Conservation (phyloP, 1,284 basidiomycete genomes). For the Fereydounia khargensis region DNA sequence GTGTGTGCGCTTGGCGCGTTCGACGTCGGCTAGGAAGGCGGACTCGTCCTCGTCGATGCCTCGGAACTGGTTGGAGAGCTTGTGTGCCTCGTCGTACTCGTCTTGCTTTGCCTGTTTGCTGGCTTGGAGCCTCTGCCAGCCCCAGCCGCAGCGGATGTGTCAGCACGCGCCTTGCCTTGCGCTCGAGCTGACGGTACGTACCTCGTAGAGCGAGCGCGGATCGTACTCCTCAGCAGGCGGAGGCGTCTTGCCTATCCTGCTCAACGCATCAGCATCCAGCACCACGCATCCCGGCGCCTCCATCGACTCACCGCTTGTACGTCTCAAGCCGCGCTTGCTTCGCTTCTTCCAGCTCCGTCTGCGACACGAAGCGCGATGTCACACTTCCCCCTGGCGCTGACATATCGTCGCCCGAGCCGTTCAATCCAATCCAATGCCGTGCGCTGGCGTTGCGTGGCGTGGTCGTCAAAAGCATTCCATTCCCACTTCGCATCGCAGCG, state of each 20-base stretch:
- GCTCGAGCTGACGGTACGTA: background rate
- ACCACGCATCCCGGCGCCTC: too few relatives aligned
- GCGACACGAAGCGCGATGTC: constrained; percentile 23
- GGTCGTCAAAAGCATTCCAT: too few relatives aligned
- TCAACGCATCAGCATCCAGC: too few relatives aligned
- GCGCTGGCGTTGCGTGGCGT: too few relatives aligned
- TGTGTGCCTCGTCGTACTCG: constrained; percentile 42
- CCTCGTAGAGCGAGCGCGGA: constrained; percentile 28
- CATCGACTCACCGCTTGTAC: background rate
- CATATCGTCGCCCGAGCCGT: too few relatives aligned
- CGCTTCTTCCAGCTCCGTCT: constrained; percentile 12
- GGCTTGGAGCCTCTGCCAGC: constrained; percentile 33
- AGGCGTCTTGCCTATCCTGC: too few relatives aligned
- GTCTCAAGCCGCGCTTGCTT: background rate
- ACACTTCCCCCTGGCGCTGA: too few relatives aligned
- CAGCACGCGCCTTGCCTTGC: too few relatives aligned
- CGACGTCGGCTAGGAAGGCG: constrained; percentile 43
- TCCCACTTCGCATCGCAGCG: too few relatives aligned
- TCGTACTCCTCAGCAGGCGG: constrained; percentile 24
- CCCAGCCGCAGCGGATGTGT: too few relatives aligned
- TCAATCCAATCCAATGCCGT: too few relatives aligned
- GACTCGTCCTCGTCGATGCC: constrained; percentile 51
- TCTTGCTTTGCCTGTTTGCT: constrained; percentile 48
- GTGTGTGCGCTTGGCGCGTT: constrained; percentile 8
- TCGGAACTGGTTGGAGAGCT: constrained; percentile 50